phyloP scores from a whole-genome alignment of 345 rosid genomes.

The Psidium friedrichsthalianum region DNA sequence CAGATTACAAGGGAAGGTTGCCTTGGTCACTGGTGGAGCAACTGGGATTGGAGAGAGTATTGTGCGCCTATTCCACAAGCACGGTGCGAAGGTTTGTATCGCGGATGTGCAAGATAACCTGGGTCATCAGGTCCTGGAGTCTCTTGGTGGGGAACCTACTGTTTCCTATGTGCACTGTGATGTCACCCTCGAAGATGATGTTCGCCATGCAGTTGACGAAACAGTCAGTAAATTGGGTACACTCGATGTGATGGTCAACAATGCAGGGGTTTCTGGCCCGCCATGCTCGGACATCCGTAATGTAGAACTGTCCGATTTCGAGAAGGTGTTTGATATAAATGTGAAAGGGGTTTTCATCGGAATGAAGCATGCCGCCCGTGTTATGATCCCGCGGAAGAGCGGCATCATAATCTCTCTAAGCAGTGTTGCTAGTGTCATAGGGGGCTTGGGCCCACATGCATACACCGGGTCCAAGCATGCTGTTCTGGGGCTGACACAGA shows the following conservation, averaged over 20 bases:
- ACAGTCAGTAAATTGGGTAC: slow-evolving; percentile 41
- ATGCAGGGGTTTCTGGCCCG: slow-evolving; percentile 58
- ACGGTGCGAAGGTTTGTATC: slow-evolving; percentile 74
- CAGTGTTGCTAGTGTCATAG: slow-evolving; percentile 46
- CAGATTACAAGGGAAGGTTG: slow-evolving; percentile 69
- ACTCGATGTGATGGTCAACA: slow-evolving; percentile 70
- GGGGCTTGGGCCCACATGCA: slow-evolving; percentile 75
- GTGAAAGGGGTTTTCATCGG: slow-evolving; percentile 75
- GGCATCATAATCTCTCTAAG: slow-evolving; percentile 57
- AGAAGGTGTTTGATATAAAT: slow-evolving; percentile 62
- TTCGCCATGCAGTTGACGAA: slow-evolving; percentile 53
- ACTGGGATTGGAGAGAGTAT: slow-evolving; percentile 87
- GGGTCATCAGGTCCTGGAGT: slow-evolving; percentile 35
- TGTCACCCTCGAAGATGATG: slow-evolving; percentile 58
- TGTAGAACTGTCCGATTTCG: slow-evolving; percentile 31
- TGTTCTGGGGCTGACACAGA: slow-evolving; percentile 59
- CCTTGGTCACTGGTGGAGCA: slow-evolving; percentile 83
- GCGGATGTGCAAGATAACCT: slow-evolving; percentile 57
- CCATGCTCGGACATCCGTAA: slow-evolving; percentile 69
- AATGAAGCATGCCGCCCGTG: slow-evolving; percentile 85
- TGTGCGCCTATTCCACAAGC: slow-evolving; percentile 55
- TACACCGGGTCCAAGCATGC: slow-evolving; percentile 88
- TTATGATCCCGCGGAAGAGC: slow-evolving; percentile 55
- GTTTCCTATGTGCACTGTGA: slow-evolving; percentile 57
- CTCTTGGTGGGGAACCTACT: slow-evolving; percentile 25